Base-by-base conservation (phyloP, 352 stramenopile species). In the Hyaloperonospora brassicae region DNA sequence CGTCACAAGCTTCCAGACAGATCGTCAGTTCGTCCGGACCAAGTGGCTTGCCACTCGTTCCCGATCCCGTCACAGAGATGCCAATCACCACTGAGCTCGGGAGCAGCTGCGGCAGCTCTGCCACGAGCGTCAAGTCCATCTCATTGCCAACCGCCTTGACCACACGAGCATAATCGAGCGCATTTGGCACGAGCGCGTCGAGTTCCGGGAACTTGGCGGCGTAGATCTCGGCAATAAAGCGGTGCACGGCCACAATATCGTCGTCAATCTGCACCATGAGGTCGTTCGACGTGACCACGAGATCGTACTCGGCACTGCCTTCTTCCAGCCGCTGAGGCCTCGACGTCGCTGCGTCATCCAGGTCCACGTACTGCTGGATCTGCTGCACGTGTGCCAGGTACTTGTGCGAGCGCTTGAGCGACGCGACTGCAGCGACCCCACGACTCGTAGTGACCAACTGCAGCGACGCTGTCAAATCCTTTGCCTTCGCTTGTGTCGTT, bases 201-300 rank as follows among this genome's bases (percentile, higher is more conserved):
- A 98, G 74, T 58, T 98, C 93, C 0, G 94, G 91, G 64, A 98
- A 98, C 66, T 97, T 97, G 17, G 76, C 73, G 38, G 79, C 66
- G 69, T 98, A 98, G 7, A 95, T 59, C 40, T 97, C 89, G 3
- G 84, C 73, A 36, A 97, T 79, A 57, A 96, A 96, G 22, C 84
- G 79, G 62, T 98, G 91, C 34, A 96, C 83, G 4, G 73, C 76
- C 17, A 73, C 68, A 46, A 98, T 93, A 62, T 98, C 90, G 61
- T 97, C 88, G 59, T 97, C 88, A 43, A 98, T 96, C 49, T 95
- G 77, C 47, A 91, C 77, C 72, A 98, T 92, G 41, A 96, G 68
- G 57, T 94, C 86, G 64, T 98, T 98, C 27, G 89, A 93, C 22
- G 83, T 92, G 44, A 96, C 80, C 49, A 95, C 74, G 21, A 95